A percentile compares a stretch with the other conserved stretches of the same genome.
phyloP scores from a whole-genome alignment of 2,329 filamentous ascomycete species.

The Paecilomyces variotii region DNA sequence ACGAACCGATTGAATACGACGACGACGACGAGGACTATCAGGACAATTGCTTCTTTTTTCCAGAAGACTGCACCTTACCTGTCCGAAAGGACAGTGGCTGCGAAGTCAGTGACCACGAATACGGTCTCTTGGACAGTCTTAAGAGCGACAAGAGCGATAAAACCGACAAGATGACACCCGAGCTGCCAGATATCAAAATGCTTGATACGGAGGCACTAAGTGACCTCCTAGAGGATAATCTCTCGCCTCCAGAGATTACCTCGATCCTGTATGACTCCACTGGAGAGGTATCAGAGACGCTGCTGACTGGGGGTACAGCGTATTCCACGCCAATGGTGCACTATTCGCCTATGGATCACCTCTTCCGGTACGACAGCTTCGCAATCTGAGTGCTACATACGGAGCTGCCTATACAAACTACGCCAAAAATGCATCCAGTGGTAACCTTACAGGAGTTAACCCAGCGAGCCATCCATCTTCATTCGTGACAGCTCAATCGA shows the following conservation, averaged over 20 bases:
- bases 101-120: conserved; percentile 8
- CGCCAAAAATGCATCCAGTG: conserved; percentile 31
- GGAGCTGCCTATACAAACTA: conserved; percentile 37
- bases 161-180: conserved; percentile 31
- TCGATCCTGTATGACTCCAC: conserved; percentile 29
- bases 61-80: conserved; percentile 35
- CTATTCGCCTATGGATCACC: conserved; percentile 36
- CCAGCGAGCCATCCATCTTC: conserved; percentile 36
- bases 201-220: conserved; percentile 34
- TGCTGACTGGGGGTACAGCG: conserved; percentile 15
- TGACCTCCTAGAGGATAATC: conserved; percentile 34
- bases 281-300: not conserved
- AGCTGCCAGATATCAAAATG: conserved; percentile 37
- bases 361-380: conserved; percentile 31
- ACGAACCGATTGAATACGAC: conserved; percentile 37
- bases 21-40: conserved; percentile 34
- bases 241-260: conserved; percentile 36
- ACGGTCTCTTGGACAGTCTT: conserved; percentile 4
- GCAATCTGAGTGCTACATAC: conserved; percentile 36
- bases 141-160: conserved; percentile 11
- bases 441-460: conserved; percentile 36
- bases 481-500: conserved; percentile 33
- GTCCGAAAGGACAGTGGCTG: conserved; percentile 24
- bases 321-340: conserved; percentile 37
- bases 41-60: conserved; percentile 38